phyloP scores from a whole-genome alignment of 768 basidiomycete species.

The Mycena kentingensis region DNA sequence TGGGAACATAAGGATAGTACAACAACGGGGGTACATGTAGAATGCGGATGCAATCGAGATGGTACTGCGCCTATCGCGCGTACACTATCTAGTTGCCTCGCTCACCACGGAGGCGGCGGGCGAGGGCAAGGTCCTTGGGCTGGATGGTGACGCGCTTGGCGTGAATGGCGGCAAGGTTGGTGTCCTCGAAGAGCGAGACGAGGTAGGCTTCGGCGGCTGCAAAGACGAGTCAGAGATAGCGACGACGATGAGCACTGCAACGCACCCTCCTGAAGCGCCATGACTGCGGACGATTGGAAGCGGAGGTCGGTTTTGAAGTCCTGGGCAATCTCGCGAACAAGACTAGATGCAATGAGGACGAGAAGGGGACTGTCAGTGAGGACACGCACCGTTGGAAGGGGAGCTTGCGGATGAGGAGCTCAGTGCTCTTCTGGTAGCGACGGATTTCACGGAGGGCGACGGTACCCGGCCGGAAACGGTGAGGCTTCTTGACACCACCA shows the following conservation, averaged over 20 bases:
- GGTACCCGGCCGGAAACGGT: slow-evolving; percentile 24
- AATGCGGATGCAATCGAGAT: no score
- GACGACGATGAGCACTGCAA: slow-evolving; percentile 74
- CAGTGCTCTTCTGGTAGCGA: slow-evolving; percentile 25
- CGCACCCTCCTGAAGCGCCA: slow-evolving; percentile 84
- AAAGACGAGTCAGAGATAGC: background rate
- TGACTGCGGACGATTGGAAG: slow-evolving; percentile 79
- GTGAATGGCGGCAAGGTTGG: slow-evolving; percentile 83
- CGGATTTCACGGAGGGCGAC: slow-evolving; percentile 25
- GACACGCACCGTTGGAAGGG: slow-evolving; percentile 31
- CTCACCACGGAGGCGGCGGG: slow-evolving; percentile 74
- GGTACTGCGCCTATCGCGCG: no score
- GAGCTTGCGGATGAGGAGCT: slow-evolving; percentile 25
- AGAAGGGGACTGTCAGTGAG: no score
- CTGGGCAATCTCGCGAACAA: slow-evolving; percentile 63
- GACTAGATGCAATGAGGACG: no score
- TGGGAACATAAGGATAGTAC: no score
- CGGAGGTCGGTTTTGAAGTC: slow-evolving; percentile 66
- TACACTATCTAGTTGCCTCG: no score
- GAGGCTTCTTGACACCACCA: slow-evolving; percentile 48
- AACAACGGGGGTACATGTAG: no score
- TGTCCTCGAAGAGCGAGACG: slow-evolving; percentile 28
- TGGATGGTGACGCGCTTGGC: slow-evolving; percentile 88
- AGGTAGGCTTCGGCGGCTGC: slow-evolving; percentile 36
- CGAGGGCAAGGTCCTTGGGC: slow-evolving; percentile 80